These are phyloP conservation scores for Haberlea rhodopensis DNA, from an alignment of 257 asterid species.

Conservation along the genomic window DNA sequence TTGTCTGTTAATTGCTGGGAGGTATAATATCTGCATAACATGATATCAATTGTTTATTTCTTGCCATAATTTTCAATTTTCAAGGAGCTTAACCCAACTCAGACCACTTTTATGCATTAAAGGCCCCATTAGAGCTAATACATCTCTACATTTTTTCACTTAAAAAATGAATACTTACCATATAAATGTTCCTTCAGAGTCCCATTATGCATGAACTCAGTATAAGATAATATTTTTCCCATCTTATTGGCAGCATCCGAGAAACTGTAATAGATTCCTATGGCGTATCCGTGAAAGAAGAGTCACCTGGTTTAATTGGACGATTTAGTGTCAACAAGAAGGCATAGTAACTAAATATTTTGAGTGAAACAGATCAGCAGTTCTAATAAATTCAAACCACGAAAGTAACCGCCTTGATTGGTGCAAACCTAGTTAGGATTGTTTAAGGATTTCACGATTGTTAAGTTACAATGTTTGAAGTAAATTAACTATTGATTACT, in stretches of 20 bases:
- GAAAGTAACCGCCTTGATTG: no score
- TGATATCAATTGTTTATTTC: neutral
- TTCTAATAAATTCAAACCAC: neutral
- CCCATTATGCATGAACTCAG: constrained; percentile 96
- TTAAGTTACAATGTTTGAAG: neutral
- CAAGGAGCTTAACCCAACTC: constrained; percentile 88
- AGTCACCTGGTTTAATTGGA: constrained; percentile 61
- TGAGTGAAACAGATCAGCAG: neutral
- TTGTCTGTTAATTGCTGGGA: constrained; percentile 98
- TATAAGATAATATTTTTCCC: constrained; percentile 85
- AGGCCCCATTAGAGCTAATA: constrained; percentile 50
- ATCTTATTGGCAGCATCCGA: constrained; percentile 95
- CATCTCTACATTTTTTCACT: neutral
- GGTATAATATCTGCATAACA: constrained; percentile 70
- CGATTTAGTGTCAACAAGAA: constrained; percentile 11
- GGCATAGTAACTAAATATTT: neutral
- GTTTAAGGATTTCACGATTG: neutral
- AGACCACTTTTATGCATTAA: constrained; percentile 58
- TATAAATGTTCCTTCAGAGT: constrained; percentile 94
- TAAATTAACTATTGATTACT: no score
- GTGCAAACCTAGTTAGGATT: no score
- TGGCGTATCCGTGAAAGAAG: constrained; percentile 99
- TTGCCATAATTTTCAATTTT: constrained; percentile 11
- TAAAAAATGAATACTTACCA: constrained; percentile 37
- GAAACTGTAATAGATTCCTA: constrained; percentile 89